Conservation (phyloP, 352 stramenopile genomes). For the Globisporangium echinulatum region DNA sequence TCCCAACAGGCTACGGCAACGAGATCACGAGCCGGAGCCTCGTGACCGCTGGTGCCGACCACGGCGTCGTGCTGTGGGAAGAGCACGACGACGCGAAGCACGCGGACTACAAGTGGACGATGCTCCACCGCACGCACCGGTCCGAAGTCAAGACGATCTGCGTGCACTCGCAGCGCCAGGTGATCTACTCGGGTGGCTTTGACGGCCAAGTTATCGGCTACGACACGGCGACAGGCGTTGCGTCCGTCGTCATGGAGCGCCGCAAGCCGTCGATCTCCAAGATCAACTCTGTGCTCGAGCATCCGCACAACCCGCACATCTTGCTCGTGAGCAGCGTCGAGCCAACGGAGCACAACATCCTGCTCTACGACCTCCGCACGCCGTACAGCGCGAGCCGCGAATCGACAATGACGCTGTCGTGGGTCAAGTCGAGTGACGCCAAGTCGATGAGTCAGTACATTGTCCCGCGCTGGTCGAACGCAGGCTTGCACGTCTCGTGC, state of each 20-base stretch:
- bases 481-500: slow-evolving; percentile 62
- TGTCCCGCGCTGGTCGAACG: slow-evolving; percentile 73
- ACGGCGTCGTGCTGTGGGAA: slow-evolving; percentile 72
- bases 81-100: slow-evolving; percentile 33
- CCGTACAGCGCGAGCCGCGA: slow-evolving; percentile 24
- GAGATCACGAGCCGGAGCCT: slow-evolving; percentile 39
- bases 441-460: slow-evolving; percentile 81
- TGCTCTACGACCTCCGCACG: slow-evolving; percentile 72
- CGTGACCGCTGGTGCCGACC: slow-evolving; percentile 65
- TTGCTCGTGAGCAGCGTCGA: slow-evolving; percentile 73
- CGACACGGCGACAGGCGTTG: slow-evolving; percentile 43
- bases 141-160: slow-evolving; percentile 75
- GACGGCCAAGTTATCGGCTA: slow-evolving; percentile 71
- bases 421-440: slow-evolving; percentile 39
- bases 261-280: slow-evolving; percentile 75
- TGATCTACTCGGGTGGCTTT: slow-evolving; percentile 62
- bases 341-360: slow-evolving; percentile 50
- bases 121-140: slow-evolving; percentile 67
- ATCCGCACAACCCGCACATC: slow-evolving; percentile 79
- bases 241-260: slow-evolving; percentile 51
- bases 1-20: slow-evolving; percentile 43
- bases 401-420: slow-evolving; percentile 58
- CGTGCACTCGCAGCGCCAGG: slow-evolving; percentile 63
- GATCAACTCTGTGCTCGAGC: slow-evolving; percentile 79
- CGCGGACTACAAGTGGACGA: slow-evolving; percentile 54